A percentile compares a stretch with the other conserved stretches of the same genome.
phyloP scores from a whole-genome alignment of 176 grass and related monocot genomes.

The Carex parvula region DNA sequence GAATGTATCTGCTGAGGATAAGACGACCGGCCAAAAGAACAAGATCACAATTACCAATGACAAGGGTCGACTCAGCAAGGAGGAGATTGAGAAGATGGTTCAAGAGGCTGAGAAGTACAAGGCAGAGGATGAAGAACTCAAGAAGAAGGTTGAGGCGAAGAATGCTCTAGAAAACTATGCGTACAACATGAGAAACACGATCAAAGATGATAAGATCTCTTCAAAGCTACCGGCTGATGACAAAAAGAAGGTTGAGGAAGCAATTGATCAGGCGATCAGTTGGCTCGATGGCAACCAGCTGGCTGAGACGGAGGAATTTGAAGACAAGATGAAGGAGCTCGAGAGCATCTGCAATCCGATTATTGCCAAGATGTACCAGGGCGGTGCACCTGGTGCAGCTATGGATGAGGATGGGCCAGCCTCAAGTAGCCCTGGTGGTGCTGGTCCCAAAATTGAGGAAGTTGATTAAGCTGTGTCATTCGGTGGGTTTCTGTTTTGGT shows the following conservation, averaged over 20 bases:
- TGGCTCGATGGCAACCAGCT: slow-evolving; percentile 85
- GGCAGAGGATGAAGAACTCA: slow-evolving; percentile 69
- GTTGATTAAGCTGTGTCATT: slow-evolving; percentile 13
- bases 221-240: slow-evolving; percentile 48
- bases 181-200: slow-evolving; percentile 94
- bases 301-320: slow-evolving; percentile 65
- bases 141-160: slow-evolving; percentile 86
- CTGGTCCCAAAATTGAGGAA: slow-evolving; percentile 23
- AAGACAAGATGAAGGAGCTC: slow-evolving; percentile 86
- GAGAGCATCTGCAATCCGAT: slow-evolving; percentile 70
- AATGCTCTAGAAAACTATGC: slow-evolving; percentile 81
- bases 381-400: slow-evolving; percentile 43
- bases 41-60: slow-evolving; percentile 92
- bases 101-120: slow-evolving; percentile 79
- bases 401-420: slow-evolving; percentile 50
- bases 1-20: slow-evolving; percentile 87
- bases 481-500: background rate
- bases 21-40: slow-evolving; percentile 79
- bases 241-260: slow-evolving; percentile 76
- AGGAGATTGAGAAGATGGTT: slow-evolving; percentile 89
- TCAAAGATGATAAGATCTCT: slow-evolving; percentile 85
- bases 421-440: background rate
- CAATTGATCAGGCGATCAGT: slow-evolving; percentile 43
- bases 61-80: slow-evolving; percentile 77
- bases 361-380: slow-evolving; percentile 88